Base-by-base conservation (phyloP, 1,139 yeast species). In the Candida sanyaensis region DNA sequence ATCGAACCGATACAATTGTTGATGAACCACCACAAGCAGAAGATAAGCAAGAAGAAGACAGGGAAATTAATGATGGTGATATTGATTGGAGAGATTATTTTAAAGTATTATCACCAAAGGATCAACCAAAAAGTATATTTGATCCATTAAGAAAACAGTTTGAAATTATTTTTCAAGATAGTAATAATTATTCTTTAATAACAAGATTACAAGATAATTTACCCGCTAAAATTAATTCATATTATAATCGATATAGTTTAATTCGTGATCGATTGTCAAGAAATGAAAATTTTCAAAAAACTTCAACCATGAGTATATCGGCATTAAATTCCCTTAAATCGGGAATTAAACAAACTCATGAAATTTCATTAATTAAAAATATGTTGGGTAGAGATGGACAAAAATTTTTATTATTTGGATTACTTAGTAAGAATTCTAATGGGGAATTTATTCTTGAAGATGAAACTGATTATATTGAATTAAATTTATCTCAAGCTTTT, bases 401-500 rank as follows among this genome's bases (percentile, higher is more conserved):
- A 46, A 78, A 82, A 50, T 95, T 93, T 60, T 71, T 88, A 28
- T 63, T 95, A 2, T 83, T 92, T 60, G 99, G 99, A 0, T 71
- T 91, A 50, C 66, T 93, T 11, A 73, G 85, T 3, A 75, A 76
- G 50, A 84, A 85, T 47, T 69, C 80, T 6, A 81, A 78, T 50
- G 97, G 96, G 0, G 75, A 80, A 21, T 86, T 81, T 78, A 80
- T 82, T 45, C 64, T 95, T 29, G 96, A 91, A 62, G 99, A 95
- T 63, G 78, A 85, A 2, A 81, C 92, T 1, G 97, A 91, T 53
- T 69, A 77, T 43, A 83, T 93, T n/a, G 87, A 82, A 55, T 69
- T 93, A 27, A 88, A 87, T 49, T 64, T 92, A 12, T 69, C 78
- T 1, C 88, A 86, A 53, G 75, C 93, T 0, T 70, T 75, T 13